A percentile compares a stretch with the other conserved stretches of the same genome.
phyloP scores from a whole-genome alignment of 495 filamentous ascomycete species.

The Saxophila tyrrhenica region DNA sequence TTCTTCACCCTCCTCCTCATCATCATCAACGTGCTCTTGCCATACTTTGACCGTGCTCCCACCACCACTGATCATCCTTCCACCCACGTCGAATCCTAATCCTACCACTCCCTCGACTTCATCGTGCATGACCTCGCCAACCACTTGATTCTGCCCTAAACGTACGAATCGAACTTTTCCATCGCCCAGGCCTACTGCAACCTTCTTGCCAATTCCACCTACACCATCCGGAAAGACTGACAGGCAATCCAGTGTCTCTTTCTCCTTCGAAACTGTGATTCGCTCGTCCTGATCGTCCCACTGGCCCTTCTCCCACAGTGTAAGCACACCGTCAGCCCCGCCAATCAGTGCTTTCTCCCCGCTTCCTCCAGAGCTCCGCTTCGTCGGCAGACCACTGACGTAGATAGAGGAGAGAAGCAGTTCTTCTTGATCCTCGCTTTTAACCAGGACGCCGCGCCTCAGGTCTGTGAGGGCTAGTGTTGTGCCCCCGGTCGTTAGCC shows the following conservation, averaged over 20 bases:
- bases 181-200: conserved; percentile 66
- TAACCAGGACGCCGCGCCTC: conserved; percentile 65
- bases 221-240: conserved; percentile 53
- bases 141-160: conserved; percentile 47
- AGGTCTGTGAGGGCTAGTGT: conserved; percentile 84
- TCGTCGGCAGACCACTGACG: conserved; percentile 53
- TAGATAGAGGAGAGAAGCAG: conserved; percentile 72
- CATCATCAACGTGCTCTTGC: conserved; percentile 43
- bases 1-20: conserved; percentile 30
- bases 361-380: conserved; percentile 39
- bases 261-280: conserved; percentile 52
- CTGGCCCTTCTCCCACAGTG: conserved; percentile 81
- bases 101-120: conserved; percentile 72
- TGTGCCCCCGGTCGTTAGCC: conserved; percentile 80
- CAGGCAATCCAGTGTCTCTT: conserved; percentile 62
- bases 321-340: conserved; percentile 65
- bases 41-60: conserved; percentile 78
- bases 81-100: conserved; percentile 68
- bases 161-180: conserved; percentile 47
- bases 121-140: conserved; percentile 58
- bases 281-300: conserved; percentile 94
- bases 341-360: conserved; percentile 73
- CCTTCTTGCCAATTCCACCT: conserved; percentile 49
- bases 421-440: conserved; percentile 87
- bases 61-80: conserved; percentile 77